A percentile compares a stretch with the other conserved stretches of the same genome.
Evolutionary conservation across 371 early-diverging fungal genomes (phyloP).

Genomic region (Syncephalastrum racemosum): DNA sequence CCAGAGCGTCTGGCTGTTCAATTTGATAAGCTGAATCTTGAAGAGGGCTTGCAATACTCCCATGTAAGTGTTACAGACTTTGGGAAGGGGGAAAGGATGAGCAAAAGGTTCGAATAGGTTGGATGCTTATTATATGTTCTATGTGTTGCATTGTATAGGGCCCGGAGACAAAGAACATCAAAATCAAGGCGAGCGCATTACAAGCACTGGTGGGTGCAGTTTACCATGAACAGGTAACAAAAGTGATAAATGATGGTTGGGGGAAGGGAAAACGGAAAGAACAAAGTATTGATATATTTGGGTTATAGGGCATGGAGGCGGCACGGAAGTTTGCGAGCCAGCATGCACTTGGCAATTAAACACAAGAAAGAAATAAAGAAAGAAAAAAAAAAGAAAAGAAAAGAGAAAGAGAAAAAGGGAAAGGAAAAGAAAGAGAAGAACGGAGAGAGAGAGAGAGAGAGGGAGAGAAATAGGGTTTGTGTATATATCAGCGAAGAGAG

Average conservation of each 20-base stretch:
- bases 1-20: slow-evolving; percentile 16
- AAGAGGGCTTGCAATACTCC: slow-evolving; percentile 31
- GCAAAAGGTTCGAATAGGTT: too few relatives aligned
- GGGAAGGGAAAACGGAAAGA: background rate
- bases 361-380: slow-evolving; percentile 5
- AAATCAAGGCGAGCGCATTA: slow-evolving; percentile 42
- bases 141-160: background rate
- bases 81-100: too few relatives aligned
- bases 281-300: background rate
- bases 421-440: background rate
- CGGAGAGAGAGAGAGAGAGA: background rate
- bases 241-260: slow-evolving; percentile 18
- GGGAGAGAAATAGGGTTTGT: background rate
- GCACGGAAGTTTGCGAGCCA: slow-evolving; percentile 26
- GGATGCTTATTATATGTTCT: background rate
- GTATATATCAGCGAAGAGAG: slow-evolving; percentile 1
- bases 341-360: slow-evolving; percentile 12
- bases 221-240: slow-evolving; percentile 47
- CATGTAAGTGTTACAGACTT: slow-evolving; percentile 26
- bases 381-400: slow-evolving; percentile 7
- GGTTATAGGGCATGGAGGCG: slow-evolving; percentile 14
- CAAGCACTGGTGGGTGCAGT: slow-evolving; percentile 52
- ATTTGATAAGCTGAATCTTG: slow-evolving; percentile 36
- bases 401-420: background rate
- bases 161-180: background rate